Percentiles rank a stretch among this genome's conserved stretches.
Evolutionary conservation across 148 eudicot species (phyloP).

Genomic region (Oxyria digyna): DNA sequence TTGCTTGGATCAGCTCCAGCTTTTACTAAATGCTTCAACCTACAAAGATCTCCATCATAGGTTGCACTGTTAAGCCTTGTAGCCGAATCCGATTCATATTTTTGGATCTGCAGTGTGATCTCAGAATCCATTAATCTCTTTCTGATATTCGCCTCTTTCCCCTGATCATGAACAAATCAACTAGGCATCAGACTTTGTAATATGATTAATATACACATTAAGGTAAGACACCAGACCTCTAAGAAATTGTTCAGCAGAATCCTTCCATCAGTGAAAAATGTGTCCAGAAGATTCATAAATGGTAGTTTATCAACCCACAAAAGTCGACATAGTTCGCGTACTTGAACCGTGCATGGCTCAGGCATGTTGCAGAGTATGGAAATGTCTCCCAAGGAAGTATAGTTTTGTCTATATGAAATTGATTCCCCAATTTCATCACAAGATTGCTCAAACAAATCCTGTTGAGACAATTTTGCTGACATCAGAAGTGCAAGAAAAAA

Average conservation of each 20-base stretch:
- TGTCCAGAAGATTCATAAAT: conserved; percentile 63
- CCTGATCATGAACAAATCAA: conserved; percentile 29
- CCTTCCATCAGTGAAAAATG: conserved; percentile 69
- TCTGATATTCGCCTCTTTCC: conserved; percentile 42
- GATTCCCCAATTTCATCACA: conserved; percentile 48
- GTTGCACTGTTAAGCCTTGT: conserved; percentile 70
- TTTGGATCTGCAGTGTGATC: conserved; percentile 61
- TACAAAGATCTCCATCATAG: conserved; percentile 62
- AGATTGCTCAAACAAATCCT: conserved; percentile 68
- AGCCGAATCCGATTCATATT: conserved; percentile 92
- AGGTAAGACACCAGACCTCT: conserved; percentile 36
- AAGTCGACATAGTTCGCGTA: conserved; percentile 64
- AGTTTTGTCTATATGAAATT: conserved; percentile 32
- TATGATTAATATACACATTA: background rate
- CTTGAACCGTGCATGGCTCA: conserved; percentile 72
- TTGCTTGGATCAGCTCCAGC: conserved; percentile 89
- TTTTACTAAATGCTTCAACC: conserved; percentile 54
- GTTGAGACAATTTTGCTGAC: background rate
- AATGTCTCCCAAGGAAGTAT: conserved; percentile 64
- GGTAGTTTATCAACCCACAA: conserved; percentile 81
- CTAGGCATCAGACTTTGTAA: background rate
- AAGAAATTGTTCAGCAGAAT: conserved; percentile 58
- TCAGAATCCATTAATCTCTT: conserved; percentile 65
- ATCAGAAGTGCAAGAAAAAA: background rate
- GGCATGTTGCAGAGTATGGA: conserved; percentile 84